Evolutionary conservation across 768 basidiomycete genomes (phyloP).

Genomic region (Boletus pseudo-olivaceus): DNA sequence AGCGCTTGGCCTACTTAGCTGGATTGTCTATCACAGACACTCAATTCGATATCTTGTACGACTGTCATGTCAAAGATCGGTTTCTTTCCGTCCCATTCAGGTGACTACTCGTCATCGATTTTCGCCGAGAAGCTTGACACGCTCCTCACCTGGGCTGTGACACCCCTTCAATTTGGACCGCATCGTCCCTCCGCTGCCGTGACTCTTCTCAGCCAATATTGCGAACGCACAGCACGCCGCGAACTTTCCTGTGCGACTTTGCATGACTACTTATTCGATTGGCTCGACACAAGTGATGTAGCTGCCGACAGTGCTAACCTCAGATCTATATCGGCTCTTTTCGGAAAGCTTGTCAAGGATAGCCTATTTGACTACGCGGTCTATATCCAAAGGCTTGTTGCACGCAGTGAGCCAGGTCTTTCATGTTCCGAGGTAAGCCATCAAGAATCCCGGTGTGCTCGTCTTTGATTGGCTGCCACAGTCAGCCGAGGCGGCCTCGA

Average conservation of each 20-base stretch:
- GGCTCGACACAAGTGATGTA: conserved; percentile 68
- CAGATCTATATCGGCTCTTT: conserved; percentile 60
- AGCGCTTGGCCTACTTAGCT: neutral
- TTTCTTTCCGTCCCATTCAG: conserved; percentile 52
- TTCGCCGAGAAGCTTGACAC: conserved; percentile 72
- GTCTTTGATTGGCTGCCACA: neutral
- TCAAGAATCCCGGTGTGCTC: neutral
- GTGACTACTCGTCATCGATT: conserved; percentile 32
- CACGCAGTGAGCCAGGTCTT: conserved; percentile 67
- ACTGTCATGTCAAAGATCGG: conserved; percentile 56
- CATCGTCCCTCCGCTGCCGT: conserved; percentile 75
- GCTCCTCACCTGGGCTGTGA: conserved; percentile 78
- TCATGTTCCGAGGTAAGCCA: conserved; percentile 47
- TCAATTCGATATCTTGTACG: conserved; percentile 70
- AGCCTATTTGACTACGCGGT: conserved; percentile 69
- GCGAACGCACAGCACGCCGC: conserved; percentile 60
- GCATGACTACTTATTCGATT: conserved; percentile 77
- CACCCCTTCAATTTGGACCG: conserved; percentile 76
- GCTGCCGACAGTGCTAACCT: conserved; percentile 56
- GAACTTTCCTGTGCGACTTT: conserved; percentile 58
- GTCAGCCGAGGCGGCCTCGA: conserved; percentile 37
- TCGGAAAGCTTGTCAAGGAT: conserved; percentile 67
- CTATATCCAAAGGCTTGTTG: conserved; percentile 79
- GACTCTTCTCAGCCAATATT: conserved; percentile 63
- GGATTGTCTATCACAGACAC: conserved; percentile 42